phyloP scores from a whole-genome alignment of 2,329 filamentous ascomycete species.

The Talaromyces pinophilus region DNA sequence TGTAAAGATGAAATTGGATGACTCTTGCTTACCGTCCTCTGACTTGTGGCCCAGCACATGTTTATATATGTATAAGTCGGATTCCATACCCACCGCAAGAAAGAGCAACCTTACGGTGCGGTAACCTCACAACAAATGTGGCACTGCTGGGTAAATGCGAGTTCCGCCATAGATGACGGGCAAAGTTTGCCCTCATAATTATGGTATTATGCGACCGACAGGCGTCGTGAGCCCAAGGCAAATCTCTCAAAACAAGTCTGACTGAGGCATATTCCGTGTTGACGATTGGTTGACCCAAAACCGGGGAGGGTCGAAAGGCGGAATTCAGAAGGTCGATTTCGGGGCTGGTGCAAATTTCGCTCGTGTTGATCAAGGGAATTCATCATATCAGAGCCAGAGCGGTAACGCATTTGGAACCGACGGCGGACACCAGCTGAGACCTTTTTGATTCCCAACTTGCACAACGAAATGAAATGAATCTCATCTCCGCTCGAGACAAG shows the following conservation, averaged over 20 bases:
- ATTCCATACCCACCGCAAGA: background rate
- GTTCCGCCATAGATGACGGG: background rate
- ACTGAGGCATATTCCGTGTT: background rate
- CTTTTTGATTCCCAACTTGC: background rate
- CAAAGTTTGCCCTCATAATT: background rate
- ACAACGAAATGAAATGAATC: background rate
- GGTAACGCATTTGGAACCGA: background rate
- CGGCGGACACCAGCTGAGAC: background rate
- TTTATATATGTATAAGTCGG: background rate
- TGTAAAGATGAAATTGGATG: background rate
- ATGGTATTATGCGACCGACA: background rate
- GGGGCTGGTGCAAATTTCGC: background rate
- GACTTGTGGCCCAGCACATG: background rate
- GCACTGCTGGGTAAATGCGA: background rate
- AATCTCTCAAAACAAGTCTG: background rate
- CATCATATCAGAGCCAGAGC: background rate
- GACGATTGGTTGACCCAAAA: conserved; percentile 1
- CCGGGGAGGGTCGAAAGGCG: background rate
- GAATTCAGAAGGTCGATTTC: background rate
- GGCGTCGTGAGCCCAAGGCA: background rate
- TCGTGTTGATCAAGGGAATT: background rate
- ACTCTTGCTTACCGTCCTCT: background rate
- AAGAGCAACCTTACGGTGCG: background rate
- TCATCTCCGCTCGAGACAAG: conserved; percentile 2
- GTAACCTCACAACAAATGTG: background rate